Conservation (phyloP, 768 basidiomycete genomes). For the Kwoniella sp. region DNA sequence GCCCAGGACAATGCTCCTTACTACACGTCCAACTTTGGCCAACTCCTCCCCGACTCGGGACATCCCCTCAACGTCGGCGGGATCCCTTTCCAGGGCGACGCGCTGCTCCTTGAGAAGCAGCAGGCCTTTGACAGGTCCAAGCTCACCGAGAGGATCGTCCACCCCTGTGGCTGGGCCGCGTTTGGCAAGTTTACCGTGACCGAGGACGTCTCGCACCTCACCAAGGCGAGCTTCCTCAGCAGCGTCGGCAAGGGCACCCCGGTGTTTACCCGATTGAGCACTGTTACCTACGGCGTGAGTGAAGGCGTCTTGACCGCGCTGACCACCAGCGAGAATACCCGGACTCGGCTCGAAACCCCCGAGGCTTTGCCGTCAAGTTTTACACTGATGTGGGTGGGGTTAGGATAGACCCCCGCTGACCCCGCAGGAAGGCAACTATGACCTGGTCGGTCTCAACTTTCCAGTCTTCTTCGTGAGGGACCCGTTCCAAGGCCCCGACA, state of each 20-base stretch:
- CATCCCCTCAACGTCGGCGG: constrained; percentile 45
- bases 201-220: constrained; percentile 40
- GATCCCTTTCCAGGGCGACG: constrained; percentile 41
- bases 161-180: constrained; percentile 41
- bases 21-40: constrained; percentile 46
- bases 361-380: constrained; percentile 31
- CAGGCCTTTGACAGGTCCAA: constrained; percentile 46
- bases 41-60: constrained; percentile 41
- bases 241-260: constrained; percentile 36
- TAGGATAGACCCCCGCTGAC: neutral
- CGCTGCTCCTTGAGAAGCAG: constrained; percentile 47
- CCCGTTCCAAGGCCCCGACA: constrained; percentile 36
- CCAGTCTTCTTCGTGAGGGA: constrained; percentile 40
- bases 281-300: constrained; percentile 43
- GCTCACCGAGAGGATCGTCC: constrained; percentile 45
- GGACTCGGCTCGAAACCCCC: constrained; percentile 29
- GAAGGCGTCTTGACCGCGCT: neutral
- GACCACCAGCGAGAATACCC: constrained; percentile 26
- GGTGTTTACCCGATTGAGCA: constrained; percentile 36
- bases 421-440: constrained; percentile 23
- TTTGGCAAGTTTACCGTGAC: constrained; percentile 45
- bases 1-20: constrained; percentile 39
- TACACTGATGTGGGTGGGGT: constrained; percentile 16
- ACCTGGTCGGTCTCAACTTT: constrained; percentile 27
- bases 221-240: constrained; percentile 43